Evolutionary conservation across 495 filamentous ascomycete species (phyloP), one percentile per base, ranked within the genome.

Genomic region (Xylaria castorea): DNA sequence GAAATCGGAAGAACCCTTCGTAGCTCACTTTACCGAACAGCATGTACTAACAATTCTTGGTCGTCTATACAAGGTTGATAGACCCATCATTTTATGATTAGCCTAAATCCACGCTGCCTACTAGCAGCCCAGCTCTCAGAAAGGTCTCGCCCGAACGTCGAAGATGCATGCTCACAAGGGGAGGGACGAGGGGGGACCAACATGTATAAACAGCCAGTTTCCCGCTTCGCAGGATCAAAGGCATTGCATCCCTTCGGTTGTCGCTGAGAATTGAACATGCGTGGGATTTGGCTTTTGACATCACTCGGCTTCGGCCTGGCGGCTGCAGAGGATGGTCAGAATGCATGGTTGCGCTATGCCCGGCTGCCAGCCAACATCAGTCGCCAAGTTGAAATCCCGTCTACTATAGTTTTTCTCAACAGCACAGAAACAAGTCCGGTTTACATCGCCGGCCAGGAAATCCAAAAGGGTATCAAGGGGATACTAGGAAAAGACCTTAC

Each of bases 311-410:
- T 66, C 61, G 75, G 76, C 68, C 75, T 84, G 46, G 79, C 77
- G 57, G 80, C 78, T 40, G 85, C 87, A 50, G 89, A 93, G 73
- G 85, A 88, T 74, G 91, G 91, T 18, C 78, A 88, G 30, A 81
- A 85, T 62, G 90, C 83, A 68, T 93, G 91, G 91, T 77, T 93
- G 48, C 87, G 90, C 60, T 92, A 92, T 79, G 87, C 90, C 27
- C 83, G 85, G 12, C 71, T 92, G 51, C 82, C 85, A 2, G 75
- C 80, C 60, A 80, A 84, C 40, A 71, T 78, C 61, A 73, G 73
- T 46, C 83, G 80, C 53, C 80, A 78, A 34, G 71, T 75, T 27
- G 73, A 55, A 3, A 71, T 88, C 22, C 88, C 88, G 20, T 81
- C 85, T 8, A 81, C 66, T 14, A 87, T 93, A 57, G 79, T 90